Evolutionary conservation across 2,329 filamentous ascomycete species (phyloP), one percentile per base, ranked within the genome.

Genomic region (Alternaria viburni): DNA sequence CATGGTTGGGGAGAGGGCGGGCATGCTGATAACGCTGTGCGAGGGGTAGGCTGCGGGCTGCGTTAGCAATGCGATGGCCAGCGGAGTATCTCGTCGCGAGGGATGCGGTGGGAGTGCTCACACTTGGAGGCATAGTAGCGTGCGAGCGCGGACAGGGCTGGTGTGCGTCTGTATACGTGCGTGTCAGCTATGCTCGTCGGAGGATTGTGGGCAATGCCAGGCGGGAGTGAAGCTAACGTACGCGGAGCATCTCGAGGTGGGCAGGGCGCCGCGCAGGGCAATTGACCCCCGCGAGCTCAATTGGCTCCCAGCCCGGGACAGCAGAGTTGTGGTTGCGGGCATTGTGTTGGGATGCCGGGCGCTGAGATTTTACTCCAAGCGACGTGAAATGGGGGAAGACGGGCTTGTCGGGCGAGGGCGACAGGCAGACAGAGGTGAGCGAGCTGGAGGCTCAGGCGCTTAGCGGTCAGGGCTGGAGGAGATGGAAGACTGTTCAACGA

Each of bases 1-100:
- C 96, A 99, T 99, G 74, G 96, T 99, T 59, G 96, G 96, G 68
- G 96, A 99, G 77, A 99, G 87, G 62, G 96, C 96, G 70, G 96
- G 96, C 96, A 99, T 99, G 86, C 89, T 96, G 85, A 99, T 90
- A 82, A 99, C 86, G 73, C 92, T 95, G 85, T 99, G 96, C 73
- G 93, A 89, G 72, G 96, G 96, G 86, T 93, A 98, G 54, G 95
- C 96, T 96, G 85, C 87, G 32, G 73, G 36, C 21, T 51, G 58
- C 62, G 65, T 76, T 70, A 80, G 81, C 79, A 74, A 74, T 28
- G 67, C 44, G 52, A 58, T 26, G 43, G 63, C 36, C 17, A 44
- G 12, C 43, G 19, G 61, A 28, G 25, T 36, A 30, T 52, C 46
- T 41, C 7, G 17, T 21, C 41, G 54, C 19, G 44, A 11, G n/a